Conservation (phyloP, 148 eudicot genomes). For the Heliamphora exappendiculata region DNA sequence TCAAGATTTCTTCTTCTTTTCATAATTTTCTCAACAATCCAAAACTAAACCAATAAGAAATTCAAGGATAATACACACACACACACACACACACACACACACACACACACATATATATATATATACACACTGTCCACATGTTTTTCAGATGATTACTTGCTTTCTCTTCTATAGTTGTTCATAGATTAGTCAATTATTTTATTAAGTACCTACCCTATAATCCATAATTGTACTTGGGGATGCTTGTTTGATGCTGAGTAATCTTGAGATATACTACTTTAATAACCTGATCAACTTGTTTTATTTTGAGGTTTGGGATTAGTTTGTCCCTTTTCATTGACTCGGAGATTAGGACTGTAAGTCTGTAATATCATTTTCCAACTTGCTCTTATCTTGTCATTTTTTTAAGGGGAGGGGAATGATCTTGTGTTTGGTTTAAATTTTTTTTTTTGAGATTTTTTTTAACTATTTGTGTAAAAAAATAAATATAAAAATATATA, state of each 20-base stretch:
- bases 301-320: background rate
- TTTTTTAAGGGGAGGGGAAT: background rate
- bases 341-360: background rate
- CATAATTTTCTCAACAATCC: conserved; percentile 9
- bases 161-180: background rate
- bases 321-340: background rate
- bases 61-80: background rate
- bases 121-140: no score
- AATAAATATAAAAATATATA: background rate
- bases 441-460: no score
- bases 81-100: no score
- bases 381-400: background rate
- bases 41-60: background rate
- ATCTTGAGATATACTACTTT: background rate
- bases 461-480: background rate
- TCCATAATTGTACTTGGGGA: background rate
- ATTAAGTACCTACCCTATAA: background rate
- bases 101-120: no score
- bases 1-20: background rate
- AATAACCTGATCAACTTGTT: background rate
- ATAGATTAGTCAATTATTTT: background rate
- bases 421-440: no score
- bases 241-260: background rate
- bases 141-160: background rate
- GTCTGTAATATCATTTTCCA: background rate